Percentiles rank a stretch among this genome's conserved stretches.
These are phyloP conservation scores for Xanthoconium purpureum DNA, from an alignment of 768 basidiomycete genomes.

Conservation along the genomic window DNA sequence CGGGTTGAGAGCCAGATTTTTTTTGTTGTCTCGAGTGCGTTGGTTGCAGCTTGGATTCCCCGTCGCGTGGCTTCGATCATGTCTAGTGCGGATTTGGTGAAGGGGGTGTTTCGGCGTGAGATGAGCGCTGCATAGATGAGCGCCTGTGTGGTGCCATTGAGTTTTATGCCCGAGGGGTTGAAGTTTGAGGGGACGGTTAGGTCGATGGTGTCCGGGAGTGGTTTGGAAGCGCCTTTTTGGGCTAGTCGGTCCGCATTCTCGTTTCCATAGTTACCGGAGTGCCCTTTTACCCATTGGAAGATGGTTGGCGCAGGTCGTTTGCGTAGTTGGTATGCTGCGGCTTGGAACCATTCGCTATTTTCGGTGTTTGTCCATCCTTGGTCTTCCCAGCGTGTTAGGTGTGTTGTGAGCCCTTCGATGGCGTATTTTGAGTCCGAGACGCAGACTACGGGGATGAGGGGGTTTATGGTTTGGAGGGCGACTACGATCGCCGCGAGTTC, in stretches of 20 bases:
- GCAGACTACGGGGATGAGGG: not conserved
- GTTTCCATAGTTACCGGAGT: not conserved
- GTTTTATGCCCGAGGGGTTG: too few relatives aligned
- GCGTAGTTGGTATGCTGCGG: not conserved
- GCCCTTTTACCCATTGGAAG: too few relatives aligned
- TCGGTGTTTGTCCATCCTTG: slow-evolving; percentile 17
- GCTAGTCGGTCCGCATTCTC: not conserved
- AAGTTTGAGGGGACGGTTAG: too few relatives aligned
- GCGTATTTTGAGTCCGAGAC: slow-evolving; percentile 7
- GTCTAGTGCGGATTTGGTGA: too few relatives aligned
- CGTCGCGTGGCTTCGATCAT: too few relatives aligned
- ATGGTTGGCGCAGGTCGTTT: too few relatives aligned
- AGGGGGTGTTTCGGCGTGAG: too few relatives aligned
- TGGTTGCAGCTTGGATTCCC: not conserved
- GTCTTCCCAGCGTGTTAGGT: slow-evolving; percentile 22
- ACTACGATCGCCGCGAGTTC: slow-evolving; percentile 6
- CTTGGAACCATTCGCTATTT: slow-evolving; percentile 13
- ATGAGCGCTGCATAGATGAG: too few relatives aligned
- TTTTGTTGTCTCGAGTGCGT: not conserved
- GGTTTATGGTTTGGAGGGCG: not conserved
- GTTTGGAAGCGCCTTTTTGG: not conserved
- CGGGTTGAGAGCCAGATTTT: not conserved
- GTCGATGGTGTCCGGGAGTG: too few relatives aligned
- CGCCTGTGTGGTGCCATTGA: too few relatives aligned
- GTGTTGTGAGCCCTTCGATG: slow-evolving; percentile 8